Evolutionary conservation across 1,284 basidiomycete species (phyloP), one percentile per base, ranked within the genome.

Genomic region (Psilocybe mexicana): DNA sequence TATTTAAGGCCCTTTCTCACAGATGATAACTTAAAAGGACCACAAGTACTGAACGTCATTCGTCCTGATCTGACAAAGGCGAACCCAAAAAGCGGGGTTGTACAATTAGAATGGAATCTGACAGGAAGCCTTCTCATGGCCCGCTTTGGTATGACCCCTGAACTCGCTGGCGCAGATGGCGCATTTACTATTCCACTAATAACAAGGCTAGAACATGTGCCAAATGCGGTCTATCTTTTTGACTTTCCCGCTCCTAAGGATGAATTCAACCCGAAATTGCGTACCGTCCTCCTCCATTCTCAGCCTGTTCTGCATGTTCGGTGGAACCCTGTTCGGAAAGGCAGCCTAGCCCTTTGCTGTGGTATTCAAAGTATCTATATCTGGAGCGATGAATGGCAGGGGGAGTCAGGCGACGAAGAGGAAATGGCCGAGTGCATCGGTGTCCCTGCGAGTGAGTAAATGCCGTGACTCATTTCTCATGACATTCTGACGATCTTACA

Each of bases 401-500:
- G 76, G 25, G 86, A 87, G 54, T 71, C 67, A 12, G 81, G 77
- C 1, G 72, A 73, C 7, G 78, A 78, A 59, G 85, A 85, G 65
- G 91, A 92, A 65, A 86, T 91, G 71, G 90, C 90, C 0, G 90
- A 93, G 70, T 93, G 90, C 65, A 83, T 93, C 35, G 90, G 89
- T 8, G 82, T 93, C 2, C 90, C 90, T 54, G 82, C 88, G 36
- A 83, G 90, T 92, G 68, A 74, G 87, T 58, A 14, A 18, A 33
- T 12, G 45, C 25, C 33, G 24, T 18, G 26, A 28, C 40, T 36
- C 23, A 35, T 14, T 33, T 23, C 25, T 44, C 35, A 43, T 42
- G 14, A n/a, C 23, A 38, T 3, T 23, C 6, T 23, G 18, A 24
- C 26, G 2, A 24, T 25, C 10, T 26, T 18, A 18, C 67, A 90